Evolutionary conservation across 2,329 filamentous ascomycete species (phyloP).

Genomic region (Aspergillus pseudoterreus): DNA sequence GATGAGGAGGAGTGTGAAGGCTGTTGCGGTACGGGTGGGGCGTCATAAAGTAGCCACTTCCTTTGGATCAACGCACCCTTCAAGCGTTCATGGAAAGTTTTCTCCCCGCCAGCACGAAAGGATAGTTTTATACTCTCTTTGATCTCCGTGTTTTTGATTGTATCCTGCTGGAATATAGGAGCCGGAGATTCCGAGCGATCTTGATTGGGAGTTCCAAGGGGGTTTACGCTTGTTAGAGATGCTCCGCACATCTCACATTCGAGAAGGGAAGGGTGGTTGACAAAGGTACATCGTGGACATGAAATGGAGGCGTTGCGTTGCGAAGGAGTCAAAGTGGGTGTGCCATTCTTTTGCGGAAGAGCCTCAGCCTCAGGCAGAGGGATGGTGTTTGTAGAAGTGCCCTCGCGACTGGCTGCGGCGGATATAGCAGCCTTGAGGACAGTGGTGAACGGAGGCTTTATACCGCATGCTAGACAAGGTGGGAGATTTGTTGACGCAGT

Average conservation of each 20-base stretch:
- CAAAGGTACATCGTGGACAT: constrained; percentile 89
- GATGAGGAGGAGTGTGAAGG: constrained; percentile 39
- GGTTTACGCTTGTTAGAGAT: constrained; percentile 59
- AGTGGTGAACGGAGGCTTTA: constrained; percentile 79
- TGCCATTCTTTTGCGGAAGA: constrained; percentile 5
- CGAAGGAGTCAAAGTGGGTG: constrained; percentile 1
- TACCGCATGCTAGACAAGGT: constrained; percentile 88
- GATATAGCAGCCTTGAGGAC: constrained; percentile 83
- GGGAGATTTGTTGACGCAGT: constrained; percentile 75
- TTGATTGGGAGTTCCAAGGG: constrained; percentile 29
- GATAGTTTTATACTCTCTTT: constrained; percentile 83
- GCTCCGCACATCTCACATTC: constrained; percentile 91
- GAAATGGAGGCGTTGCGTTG: constrained; percentile 25
- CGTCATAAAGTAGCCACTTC: constrained; percentile 90
- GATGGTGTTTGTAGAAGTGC: constrained; percentile 8
- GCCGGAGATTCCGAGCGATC: constrained; percentile 72
- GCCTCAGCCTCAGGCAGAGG: constrained; percentile 3
- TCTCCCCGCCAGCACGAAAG: constrained; percentile 83
- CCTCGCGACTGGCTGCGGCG: constrained; percentile 55
- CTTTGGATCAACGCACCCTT: constrained; percentile 85
- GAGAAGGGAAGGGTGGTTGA: constrained; percentile 81
- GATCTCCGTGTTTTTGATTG: constrained; percentile 54
- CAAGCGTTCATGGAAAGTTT: constrained; percentile 82
- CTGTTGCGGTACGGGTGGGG: constrained; percentile 77
- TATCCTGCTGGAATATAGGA: constrained; percentile 54